A percentile compares a stretch with the other conserved stretches of the same genome.
Evolutionary conservation across 768 basidiomycete genomes (phyloP).

Genomic region (Tulasnella sp.): DNA sequence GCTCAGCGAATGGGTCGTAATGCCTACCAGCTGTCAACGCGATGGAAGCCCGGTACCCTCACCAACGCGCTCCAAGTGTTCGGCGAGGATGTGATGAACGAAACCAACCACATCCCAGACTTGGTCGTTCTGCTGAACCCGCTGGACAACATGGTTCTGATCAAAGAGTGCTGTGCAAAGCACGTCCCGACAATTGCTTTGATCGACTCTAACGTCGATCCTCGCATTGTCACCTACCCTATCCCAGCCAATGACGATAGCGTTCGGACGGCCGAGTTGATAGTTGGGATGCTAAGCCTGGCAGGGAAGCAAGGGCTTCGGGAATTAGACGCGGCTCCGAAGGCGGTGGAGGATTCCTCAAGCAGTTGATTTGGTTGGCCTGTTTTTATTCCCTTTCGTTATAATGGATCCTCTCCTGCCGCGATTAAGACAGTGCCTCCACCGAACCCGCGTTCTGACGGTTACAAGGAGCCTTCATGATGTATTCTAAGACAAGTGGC

Average conservation of each 20-base stretch:
- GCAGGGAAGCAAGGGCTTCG: constrained; percentile 51
- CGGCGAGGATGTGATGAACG: constrained; percentile 46
- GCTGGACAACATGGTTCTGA: constrained; percentile 69
- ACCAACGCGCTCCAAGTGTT: constrained; percentile 78
- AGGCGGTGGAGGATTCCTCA: background rate
- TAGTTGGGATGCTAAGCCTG: constrained; percentile 82
- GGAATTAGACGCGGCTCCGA: constrained; percentile 19
- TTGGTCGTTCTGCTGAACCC: constrained; percentile 90
- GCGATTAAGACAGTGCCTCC: background rate
- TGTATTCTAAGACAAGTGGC: background rate
- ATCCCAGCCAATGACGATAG: constrained; percentile 99
- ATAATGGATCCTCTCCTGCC: background rate
- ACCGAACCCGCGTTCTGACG: background rate
- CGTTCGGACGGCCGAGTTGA: constrained; percentile 79
- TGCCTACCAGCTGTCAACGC: constrained; percentile 75
- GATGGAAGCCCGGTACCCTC: constrained; percentile 93
- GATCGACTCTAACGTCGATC: constrained; percentile 92
- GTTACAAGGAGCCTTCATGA: background rate
- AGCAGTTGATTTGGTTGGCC: background rate
- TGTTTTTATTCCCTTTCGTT: background rate
- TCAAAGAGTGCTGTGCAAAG: constrained; percentile 82
- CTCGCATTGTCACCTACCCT: constrained; percentile 92
- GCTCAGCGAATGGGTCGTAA: constrained; percentile 70
- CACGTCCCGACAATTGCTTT: constrained; percentile 92
- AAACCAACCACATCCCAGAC: constrained; percentile 65